Conservation (phyloP, 2,329 filamentous ascomycete genomes). For the Xylaria sp. region DNA sequence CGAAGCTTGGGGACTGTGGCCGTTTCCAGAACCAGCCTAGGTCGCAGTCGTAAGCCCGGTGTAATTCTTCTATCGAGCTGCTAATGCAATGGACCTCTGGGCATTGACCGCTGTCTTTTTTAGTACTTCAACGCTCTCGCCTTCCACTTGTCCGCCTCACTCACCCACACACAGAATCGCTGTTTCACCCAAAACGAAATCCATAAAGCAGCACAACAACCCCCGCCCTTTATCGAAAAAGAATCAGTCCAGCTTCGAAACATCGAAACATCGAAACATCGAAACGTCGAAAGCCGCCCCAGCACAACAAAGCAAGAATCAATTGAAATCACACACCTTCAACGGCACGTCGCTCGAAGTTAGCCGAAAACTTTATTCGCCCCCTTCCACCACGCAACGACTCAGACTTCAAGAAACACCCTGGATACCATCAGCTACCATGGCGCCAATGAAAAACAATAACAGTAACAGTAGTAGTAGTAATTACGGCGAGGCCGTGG, state of each 20-base stretch:
- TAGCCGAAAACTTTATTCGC: slow-evolving; percentile 1
- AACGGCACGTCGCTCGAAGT: slow-evolving; percentile 1
- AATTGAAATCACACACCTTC: not conserved
- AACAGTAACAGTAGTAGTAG: slow-evolving; percentile 72
- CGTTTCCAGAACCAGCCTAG: slow-evolving; percentile 20
- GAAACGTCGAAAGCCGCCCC: not conserved
- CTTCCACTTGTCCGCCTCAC: not conserved
- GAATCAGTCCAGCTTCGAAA: not conserved
- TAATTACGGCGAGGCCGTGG: slow-evolving; percentile 73
- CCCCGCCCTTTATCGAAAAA: no score
- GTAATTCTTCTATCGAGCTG: not conserved
- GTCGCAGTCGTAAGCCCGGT: slow-evolving; percentile 1
- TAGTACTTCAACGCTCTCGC: not conserved
- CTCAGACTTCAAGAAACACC: slow-evolving; percentile 15
- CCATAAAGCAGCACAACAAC: no score
- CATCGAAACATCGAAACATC: not conserved
- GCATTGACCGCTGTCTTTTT: not conserved
- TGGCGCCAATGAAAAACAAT: slow-evolving; percentile 73
- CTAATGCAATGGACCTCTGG: not conserved
- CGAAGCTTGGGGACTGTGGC: slow-evolving; percentile 8
- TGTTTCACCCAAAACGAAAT: not conserved
- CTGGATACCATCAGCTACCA: slow-evolving; percentile 43
- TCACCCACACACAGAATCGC: not conserved
- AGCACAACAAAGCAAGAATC: no score
- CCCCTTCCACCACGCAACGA: slow-evolving; percentile 2